Conservation (phyloP, 208 protist species). For the Phytomonas francai region DNA sequence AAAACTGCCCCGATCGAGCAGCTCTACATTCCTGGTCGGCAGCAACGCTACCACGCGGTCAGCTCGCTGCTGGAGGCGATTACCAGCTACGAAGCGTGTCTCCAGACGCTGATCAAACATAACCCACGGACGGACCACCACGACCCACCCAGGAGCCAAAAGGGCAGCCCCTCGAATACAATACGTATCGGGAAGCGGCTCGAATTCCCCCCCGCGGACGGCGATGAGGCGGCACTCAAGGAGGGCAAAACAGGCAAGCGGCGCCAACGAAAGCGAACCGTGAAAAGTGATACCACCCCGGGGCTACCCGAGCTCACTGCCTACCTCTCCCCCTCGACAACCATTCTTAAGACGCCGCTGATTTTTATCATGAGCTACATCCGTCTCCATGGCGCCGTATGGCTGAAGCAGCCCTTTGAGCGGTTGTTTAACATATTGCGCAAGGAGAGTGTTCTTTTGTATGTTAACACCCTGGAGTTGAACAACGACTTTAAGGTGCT, state of each 20-base stretch:
- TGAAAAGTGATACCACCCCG: neutral
- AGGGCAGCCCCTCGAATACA: neutral
- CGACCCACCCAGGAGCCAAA: neutral
- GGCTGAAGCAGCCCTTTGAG: slow-evolving; percentile 64
- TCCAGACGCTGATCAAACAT: slow-evolving; percentile 10
- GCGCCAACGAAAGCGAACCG: neutral
- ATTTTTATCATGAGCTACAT: slow-evolving; percentile 75
- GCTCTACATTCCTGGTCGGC: slow-evolving; percentile 25
- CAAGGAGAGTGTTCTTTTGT: slow-evolving; percentile 71
- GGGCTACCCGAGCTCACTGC: neutral
- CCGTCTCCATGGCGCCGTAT: slow-evolving; percentile 72
- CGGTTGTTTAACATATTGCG: slow-evolving; percentile 75
- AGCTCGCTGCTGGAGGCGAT: slow-evolving; percentile 44
- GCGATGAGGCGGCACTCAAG: neutral
- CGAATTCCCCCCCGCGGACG: neutral
- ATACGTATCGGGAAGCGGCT: neutral
- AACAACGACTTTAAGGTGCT: slow-evolving; percentile 14
- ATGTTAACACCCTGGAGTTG: slow-evolving; percentile 77
- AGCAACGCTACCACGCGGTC: slow-evolving; percentile 27
- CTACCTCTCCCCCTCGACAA: slow-evolving; percentile 16
- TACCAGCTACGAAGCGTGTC: slow-evolving; percentile 28
- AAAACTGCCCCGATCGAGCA: slow-evolving; percentile 2
- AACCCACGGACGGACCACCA: neutral
- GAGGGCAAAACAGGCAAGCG: neutral
- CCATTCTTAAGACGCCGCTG: slow-evolving; percentile 50